Conservation (phyloP, 2,329 filamentous ascomycete species). For the Fusarium bulbicola region DNA sequence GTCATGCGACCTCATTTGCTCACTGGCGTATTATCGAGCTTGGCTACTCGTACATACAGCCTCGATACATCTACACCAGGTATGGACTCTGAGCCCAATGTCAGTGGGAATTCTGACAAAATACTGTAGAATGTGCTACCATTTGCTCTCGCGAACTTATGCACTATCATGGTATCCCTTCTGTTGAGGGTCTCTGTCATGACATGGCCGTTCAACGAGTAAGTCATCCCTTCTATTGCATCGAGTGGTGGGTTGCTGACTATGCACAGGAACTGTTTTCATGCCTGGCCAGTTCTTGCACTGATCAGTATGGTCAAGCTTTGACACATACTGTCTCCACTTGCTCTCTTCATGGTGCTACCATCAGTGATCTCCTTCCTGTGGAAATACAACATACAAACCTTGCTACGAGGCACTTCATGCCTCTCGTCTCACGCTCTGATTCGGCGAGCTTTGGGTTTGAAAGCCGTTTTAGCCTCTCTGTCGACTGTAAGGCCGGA, state of each 20-base stretch:
- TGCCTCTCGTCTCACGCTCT: not conserved
- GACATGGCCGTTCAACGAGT: slow-evolving; percentile 40
- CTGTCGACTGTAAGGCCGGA: slow-evolving; percentile 44
- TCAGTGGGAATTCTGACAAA: not conserved
- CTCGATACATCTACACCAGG: slow-evolving; percentile 13
- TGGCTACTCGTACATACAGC: slow-evolving; percentile 3
- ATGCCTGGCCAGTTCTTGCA: slow-evolving; percentile 45
- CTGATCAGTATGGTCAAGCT: slow-evolving; percentile 44
- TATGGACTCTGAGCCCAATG: not conserved
- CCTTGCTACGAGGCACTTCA: slow-evolving; percentile 10
- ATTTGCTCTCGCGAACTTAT: slow-evolving; percentile 30
- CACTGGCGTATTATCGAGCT: slow-evolving; percentile 14
- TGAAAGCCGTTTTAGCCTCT: slow-evolving; percentile 37
- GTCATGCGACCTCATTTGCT: slow-evolving; percentile 39
- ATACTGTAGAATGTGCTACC: slow-evolving; percentile 20
- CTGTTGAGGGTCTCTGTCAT: slow-evolving; percentile 20
- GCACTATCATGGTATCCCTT: slow-evolving; percentile 5
- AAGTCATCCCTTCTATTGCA: not conserved
- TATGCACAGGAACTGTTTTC: slow-evolving; percentile 43
- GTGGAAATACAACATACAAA: slow-evolving; percentile 40
- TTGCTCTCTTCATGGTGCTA: slow-evolving; percentile 41
- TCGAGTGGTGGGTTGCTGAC: slow-evolving; percentile 26
- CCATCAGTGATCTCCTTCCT: slow-evolving; percentile 44
- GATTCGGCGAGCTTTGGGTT: slow-evolving; percentile 23
- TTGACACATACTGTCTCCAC: slow-evolving; percentile 40